Base-by-base conservation (phyloP, 2,329 filamentous ascomycete species). In the Hymenoscyphus infarciens region DNA sequence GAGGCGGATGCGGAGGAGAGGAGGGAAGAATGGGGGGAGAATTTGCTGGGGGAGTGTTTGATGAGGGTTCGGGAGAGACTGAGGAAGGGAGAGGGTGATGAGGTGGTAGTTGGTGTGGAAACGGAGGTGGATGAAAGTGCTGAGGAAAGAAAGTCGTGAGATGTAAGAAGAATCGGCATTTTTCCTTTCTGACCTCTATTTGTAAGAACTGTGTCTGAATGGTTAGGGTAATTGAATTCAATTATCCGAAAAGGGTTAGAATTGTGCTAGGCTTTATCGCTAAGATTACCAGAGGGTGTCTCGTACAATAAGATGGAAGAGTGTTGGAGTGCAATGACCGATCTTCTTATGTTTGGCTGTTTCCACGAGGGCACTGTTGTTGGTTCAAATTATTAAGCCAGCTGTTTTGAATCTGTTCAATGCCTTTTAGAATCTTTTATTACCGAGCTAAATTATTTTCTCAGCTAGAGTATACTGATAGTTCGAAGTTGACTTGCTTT, bases 21-120 rank as follows among this genome's bases (percentile, higher is more conserved):
- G 57, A 78, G 80, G 56, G 71, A 75, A 19, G 67, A 73, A 2
- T 90, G 87, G 88, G 87, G 87, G 0, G 62, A 82, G 75, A 90
- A 90, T 74, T 70, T 89, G 62, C 72, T 90, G 56, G 87, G 87
- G 0, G 83, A 83, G 75, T 85, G 81, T 27, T 73, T 90, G 72
- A 84, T 83, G 83, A 78, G 77, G 60, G 84, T 85, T 29, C 80
- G 87, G 65, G 77, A 73, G 66, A 76, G 77, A 66, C 73, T 90
- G 66, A 79, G 78, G 78, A 80, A 68, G 60, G 78, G 80, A 68
- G 62, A 66, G 16, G n/a, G n/a, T 10, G 38, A 15, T 39, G 16
- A 16, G 38, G 38, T 39, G 38, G 1, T 13, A 16, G 11, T 16
- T 2, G 38, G 11, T 31, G 5, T 39, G 2, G 39, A 49, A 22